Conservation (phyloP, 257 asterid species). For the Anisodus acutangulus region DNA sequence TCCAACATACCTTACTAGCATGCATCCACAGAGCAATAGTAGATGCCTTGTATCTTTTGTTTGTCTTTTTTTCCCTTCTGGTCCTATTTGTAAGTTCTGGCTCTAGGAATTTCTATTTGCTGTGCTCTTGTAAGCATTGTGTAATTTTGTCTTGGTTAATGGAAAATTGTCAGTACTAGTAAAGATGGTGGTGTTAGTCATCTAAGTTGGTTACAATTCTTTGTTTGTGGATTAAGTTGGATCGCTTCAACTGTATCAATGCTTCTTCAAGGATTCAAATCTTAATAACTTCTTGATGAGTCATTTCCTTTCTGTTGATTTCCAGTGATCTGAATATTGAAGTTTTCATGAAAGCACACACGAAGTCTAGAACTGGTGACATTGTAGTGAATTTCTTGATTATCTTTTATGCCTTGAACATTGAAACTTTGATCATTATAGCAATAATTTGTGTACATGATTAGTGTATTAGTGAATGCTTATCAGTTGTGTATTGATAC, state of each 20-base stretch:
- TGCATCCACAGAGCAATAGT: conserved; percentile 42
- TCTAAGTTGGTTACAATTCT: conserved; percentile 43
- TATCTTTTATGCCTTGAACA: too few species aligned
- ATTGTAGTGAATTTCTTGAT: too few species aligned
- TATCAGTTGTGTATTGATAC: too few species aligned
- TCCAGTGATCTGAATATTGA: conserved; percentile 46
- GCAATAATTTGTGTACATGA: too few species aligned
- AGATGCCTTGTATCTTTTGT: conserved; percentile 49
- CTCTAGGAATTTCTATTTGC: conserved; percentile 34
- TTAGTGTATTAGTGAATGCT: too few species aligned
- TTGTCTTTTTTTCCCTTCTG: conserved; percentile 44
- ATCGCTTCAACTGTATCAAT: conserved; percentile 50
- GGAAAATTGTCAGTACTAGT: conserved; percentile 20
- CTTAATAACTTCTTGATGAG: conserved; percentile 64
- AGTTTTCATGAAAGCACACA: too few species aligned
- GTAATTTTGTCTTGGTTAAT: conserved; percentile 43
- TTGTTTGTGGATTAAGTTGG: conserved; percentile 61
- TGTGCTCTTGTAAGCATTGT: conserved; percentile 53
- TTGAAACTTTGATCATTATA: too few species aligned
- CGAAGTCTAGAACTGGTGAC: too few species aligned
- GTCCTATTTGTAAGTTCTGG: conserved; percentile 34
- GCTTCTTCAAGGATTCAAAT: conserved; percentile 45
- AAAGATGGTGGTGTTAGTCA: conserved; percentile 30
- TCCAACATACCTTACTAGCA: too few species aligned
- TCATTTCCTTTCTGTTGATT: conserved; percentile 44